phyloP scores from a whole-genome alignment of 805 yeast species.

The Yamadazyma tumulicola region DNA sequence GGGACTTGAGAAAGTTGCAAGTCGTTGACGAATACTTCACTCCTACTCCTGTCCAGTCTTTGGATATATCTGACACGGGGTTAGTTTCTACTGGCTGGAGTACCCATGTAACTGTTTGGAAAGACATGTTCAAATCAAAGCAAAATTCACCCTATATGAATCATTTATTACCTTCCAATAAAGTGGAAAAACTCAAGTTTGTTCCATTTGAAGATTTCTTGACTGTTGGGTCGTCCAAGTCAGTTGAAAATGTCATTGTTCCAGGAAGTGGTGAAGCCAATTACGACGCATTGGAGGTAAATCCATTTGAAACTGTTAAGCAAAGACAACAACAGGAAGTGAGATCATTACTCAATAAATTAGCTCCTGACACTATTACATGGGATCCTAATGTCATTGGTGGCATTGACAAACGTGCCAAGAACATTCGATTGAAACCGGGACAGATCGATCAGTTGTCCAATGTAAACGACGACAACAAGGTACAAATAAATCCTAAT shows the following conservation, averaged over 20 bases:
- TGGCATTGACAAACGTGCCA: constrained; percentile 69
- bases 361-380: constrained; percentile 88
- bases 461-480: constrained; percentile 22
- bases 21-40: constrained; percentile 66
- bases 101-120: constrained; percentile 92
- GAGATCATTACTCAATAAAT: constrained; percentile 75
- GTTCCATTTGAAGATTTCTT: constrained; percentile 97
- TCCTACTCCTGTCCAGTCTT: constrained; percentile 82
- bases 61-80: constrained; percentile 84
- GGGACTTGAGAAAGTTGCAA: constrained; percentile 88
- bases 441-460: constrained; percentile 49
- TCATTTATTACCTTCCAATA: constrained; percentile 77
- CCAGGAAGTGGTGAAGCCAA: constrained; percentile 99
- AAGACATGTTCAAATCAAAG: constrained; percentile 67
- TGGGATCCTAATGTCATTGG: constrained; percentile 89
- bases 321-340: constrained; percentile 95
- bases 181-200: constrained; percentile 61
- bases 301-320: constrained; percentile 87
- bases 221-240: constrained; percentile 79
- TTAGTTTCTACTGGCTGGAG: constrained; percentile 91
- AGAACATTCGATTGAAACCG: constrained; percentile 59
- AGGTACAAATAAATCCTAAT: constrained; percentile 61
- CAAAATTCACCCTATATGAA: constrained; percentile 90
- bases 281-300: constrained; percentile 87
- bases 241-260: constrained; percentile 78